phyloP scores from a whole-genome alignment of 495 filamentous ascomycete genomes.

The Penicillium egyptiacum region DNA sequence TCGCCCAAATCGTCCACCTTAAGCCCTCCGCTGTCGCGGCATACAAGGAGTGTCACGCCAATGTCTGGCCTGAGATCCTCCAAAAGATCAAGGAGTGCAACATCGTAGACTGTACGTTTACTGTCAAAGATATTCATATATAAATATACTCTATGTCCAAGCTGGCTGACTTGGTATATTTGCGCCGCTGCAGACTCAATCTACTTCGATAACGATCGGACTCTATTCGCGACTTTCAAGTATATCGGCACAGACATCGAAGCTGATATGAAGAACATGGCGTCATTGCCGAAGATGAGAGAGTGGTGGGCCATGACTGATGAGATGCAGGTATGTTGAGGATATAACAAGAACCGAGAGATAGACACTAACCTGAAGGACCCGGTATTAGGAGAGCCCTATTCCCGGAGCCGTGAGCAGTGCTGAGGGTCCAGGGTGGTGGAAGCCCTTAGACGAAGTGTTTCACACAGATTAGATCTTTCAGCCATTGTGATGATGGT shows the following conservation, averaged over 20 bases:
- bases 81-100: slow-evolving; percentile 70
- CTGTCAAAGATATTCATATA: background rate
- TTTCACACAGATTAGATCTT: slow-evolving; percentile 56
- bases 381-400: slow-evolving; percentile 42
- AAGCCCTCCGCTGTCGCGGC: slow-evolving; percentile 60
- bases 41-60: slow-evolving; percentile 71
- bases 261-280: slow-evolving; percentile 71
- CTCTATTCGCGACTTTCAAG: slow-evolving; percentile 72
- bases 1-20: slow-evolving; percentile 69
- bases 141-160: background rate
- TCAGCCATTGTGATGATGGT: background rate
- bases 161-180: background rate
- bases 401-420: slow-evolving; percentile 63
- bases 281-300: slow-evolving; percentile 63
- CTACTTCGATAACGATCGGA: slow-evolving; percentile 61
- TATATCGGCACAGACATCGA: slow-evolving; percentile 69
- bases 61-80: slow-evolving; percentile 73
- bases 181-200: slow-evolving; percentile 58
- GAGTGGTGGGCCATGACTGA: slow-evolving; percentile 83
- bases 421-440: slow-evolving; percentile 66
- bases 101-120: slow-evolving; percentile 63
- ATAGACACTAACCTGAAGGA: background rate
- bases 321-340: slow-evolving; percentile 57
- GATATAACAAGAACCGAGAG: background rate
- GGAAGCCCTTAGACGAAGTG: slow-evolving; percentile 69